These are phyloP conservation scores for Cercospora brassicicola DNA, from an alignment of 2,329 filamentous ascomycete genomes.

Conservation along the genomic window DNA sequence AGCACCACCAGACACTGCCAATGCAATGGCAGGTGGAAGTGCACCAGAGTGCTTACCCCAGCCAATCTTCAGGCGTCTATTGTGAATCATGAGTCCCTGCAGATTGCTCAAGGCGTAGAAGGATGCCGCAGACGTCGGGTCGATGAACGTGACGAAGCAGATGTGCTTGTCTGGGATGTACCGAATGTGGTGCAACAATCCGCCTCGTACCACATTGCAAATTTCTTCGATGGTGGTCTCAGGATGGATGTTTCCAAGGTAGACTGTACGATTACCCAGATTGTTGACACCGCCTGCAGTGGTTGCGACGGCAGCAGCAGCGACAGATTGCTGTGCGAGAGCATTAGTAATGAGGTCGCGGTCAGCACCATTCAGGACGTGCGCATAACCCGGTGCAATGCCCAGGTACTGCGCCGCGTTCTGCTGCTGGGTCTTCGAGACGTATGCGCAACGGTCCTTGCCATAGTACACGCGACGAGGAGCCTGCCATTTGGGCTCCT, in stretches of 20 bases:
- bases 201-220: constrained; percentile 96
- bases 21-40: constrained; percentile 88
- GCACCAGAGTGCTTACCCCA: constrained; percentile 99
- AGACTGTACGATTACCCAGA: constrained; percentile 94
- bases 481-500: constrained; percentile 94
- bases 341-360: constrained; percentile 95
- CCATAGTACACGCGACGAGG: constrained; percentile 97
- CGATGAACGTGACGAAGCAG: constrained; percentile 99
- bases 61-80: constrained; percentile 93
- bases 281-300: constrained; percentile 97
- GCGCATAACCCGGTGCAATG: constrained; percentile 93
- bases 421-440: constrained; percentile 99
- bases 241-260: constrained; percentile 96
- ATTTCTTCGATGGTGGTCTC: constrained; percentile 99
- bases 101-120: constrained; percentile 98
- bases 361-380: constrained; percentile 93
- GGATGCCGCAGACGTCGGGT: constrained; percentile 93
- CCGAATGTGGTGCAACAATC: constrained; percentile 93
- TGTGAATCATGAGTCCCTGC: constrained; percentile 98
- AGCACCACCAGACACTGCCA: constrained; percentile 93
- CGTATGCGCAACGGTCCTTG: constrained; percentile 96
- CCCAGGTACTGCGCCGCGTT: constrained; percentile 97
- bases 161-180: constrained; percentile 99
- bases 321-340: constrained; percentile 94
- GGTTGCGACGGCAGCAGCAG: constrained; percentile 92